Evolutionary conservation across 345 rosid genomes (phyloP).

Genomic region (Laguncularia racemosa): DNA sequence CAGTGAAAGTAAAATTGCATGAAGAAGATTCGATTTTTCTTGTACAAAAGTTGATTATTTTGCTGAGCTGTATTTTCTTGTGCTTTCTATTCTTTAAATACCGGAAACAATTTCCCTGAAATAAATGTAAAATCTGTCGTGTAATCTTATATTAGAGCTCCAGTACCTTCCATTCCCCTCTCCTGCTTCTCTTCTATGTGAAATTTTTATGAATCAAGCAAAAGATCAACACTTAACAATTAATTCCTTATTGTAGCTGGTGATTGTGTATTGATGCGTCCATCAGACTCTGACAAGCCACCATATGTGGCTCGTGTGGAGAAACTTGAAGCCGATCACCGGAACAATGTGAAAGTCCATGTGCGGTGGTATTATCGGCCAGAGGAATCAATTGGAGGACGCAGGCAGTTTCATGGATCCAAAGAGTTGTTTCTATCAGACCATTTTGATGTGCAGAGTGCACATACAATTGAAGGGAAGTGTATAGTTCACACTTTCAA

Average conservation of each 20-base stretch:
- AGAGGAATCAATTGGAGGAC: conserved; percentile 75
- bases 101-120: no score
- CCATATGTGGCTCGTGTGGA: conserved; percentile 77
- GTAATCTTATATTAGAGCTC: no score
- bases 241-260: conserved; percentile 23
- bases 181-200: no score
- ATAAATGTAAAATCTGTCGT: no score
- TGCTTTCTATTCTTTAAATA: no score
- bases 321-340: conserved; percentile 63
- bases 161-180: no score
- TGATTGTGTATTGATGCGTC: conserved; percentile 87
- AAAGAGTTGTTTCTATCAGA: conserved; percentile 89
- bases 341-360: conserved; percentile 63
- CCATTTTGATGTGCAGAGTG: conserved; percentile 74
- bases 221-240: not conserved
- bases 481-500: conserved; percentile 73
- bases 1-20: no score
- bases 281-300: conserved; percentile 61
- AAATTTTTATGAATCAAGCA: no score
- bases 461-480: conserved; percentile 78
- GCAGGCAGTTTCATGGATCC: conserved; percentile 85
- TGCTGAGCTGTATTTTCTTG: no score
- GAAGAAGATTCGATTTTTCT: no score
- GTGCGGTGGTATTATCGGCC: conserved; percentile 89
- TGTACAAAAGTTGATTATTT: no score